Conservation (phyloP, 495 filamentous ascomycete species). For the Astrothelium subdiscretum region DNA sequence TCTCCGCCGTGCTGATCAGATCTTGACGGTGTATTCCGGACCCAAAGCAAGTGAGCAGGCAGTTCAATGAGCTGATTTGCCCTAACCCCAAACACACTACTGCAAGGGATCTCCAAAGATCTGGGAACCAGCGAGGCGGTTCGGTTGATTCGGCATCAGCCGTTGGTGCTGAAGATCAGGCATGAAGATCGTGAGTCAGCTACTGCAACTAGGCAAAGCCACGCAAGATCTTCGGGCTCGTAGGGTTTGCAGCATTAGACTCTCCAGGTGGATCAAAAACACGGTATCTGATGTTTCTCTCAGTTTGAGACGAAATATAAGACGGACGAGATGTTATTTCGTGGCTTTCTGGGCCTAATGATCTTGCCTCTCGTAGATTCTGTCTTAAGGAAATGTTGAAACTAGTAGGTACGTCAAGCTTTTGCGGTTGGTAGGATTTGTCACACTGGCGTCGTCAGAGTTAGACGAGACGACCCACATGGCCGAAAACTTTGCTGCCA, state of each 20-base stretch:
- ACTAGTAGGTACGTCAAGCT: background rate
- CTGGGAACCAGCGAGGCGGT: background rate
- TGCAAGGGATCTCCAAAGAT: constrained; percentile 2
- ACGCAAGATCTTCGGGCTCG: background rate
- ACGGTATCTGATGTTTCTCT: background rate
- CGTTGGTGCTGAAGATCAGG: background rate
- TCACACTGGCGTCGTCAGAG: background rate
- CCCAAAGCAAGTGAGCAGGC: background rate
- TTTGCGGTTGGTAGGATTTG: background rate
- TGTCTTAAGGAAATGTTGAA: too few species aligned
- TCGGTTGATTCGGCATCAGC: background rate
- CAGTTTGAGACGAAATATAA: background rate
- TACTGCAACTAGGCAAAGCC: constrained; percentile 1
- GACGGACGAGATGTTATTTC: too few species aligned
- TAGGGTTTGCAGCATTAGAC: background rate
- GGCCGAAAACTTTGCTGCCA: background rate
- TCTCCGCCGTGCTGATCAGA: background rate
- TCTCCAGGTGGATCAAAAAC: background rate
- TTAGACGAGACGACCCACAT: background rate
- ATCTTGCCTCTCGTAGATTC: too few species aligned
- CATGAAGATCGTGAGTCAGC: background rate
- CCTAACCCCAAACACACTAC: background rate
- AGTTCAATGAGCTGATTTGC: background rate
- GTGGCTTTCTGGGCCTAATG: too few species aligned
- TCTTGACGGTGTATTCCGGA: background rate